Base-by-base conservation (phyloP, 1,284 basidiomycete genomes). In the Inonotus obliquus region DNA sequence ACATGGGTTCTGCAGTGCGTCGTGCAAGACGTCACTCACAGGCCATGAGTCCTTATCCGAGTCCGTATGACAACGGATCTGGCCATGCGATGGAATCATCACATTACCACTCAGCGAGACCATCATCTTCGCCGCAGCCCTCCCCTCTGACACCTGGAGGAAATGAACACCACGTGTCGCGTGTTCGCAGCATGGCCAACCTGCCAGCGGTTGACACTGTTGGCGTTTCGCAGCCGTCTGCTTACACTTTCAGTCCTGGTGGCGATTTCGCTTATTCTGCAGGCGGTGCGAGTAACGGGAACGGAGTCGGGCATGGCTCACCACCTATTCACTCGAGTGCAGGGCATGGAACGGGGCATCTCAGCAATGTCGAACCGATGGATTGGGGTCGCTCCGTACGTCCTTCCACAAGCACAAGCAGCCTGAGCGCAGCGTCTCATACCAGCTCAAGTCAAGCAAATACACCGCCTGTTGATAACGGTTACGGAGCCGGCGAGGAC, bases 31-130 rank as follows among this genome's bases (percentile, higher is more conserved):
- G 89, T 60, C 90, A 92, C 74, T 89, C 87, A 69, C 90, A 92
- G 70, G 90, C 89, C 0, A 85, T 91, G 79, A 87, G 85, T 66
- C 90, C 90, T 11, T 92, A 92, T 72, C 90, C 89, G 10, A 85
- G 82, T 63, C 89, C 88, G 52, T 91, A 91, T 73, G 85, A 86
- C 56, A 77, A 81, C 59, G 32, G 84, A 84, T 54, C 80, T 79
- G 85, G 68, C 69, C 61, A 70, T 63, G 67, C 45, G 64, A 64
- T 55, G 45, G 57, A 64, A 63, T 19, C 65, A 51, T 21, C 64
- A 55, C 38, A 59, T 37, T 55, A 66, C 41, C 63, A 64, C 41
- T 38, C 35, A 5, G 21, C 73, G 57, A 82, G 88, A 47, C 86
- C 86, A 0, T 88, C 87, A 59, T 83, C 85, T n/a, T 87, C 85